Conservation (phyloP, 192 early-diverging fungal species). For the Umbelopsis ramanniana region DNA sequence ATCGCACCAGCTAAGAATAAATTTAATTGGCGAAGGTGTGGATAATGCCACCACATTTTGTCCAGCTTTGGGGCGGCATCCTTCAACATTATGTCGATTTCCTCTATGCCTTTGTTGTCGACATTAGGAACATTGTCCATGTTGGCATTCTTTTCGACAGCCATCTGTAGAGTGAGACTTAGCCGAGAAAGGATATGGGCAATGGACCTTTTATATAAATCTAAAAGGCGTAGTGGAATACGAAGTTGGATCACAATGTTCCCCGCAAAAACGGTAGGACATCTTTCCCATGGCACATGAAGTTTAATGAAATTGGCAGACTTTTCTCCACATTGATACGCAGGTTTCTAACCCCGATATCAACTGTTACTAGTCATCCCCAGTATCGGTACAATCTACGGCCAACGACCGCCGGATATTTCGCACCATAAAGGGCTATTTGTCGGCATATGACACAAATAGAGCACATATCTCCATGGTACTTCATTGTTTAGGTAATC, state of each 20-base stretch:
- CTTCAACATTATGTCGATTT: constrained; percentile 3
- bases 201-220: not conserved
- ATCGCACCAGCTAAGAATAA: not conserved
- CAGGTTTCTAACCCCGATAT: not conserved
- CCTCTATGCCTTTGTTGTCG: not conserved
- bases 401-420: not conserved
- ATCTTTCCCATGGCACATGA: not conserved
- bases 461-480: no score
- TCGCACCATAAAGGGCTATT: not conserved
- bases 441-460: no score
- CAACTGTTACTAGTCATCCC: not conserved
- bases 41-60: constrained; percentile 29
- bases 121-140: not conserved
- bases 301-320: not conserved
- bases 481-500: no score
- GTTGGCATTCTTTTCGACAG: not conserved
- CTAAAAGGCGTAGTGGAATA: not conserved
- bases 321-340: not conserved
- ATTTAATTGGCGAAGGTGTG: constrained; percentile 19
- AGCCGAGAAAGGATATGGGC: not conserved
- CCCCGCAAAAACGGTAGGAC: not conserved
- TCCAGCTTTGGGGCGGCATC: constrained; percentile 27
- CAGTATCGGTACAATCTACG: not conserved
- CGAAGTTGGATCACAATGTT: not conserved
- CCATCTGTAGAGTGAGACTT: not conserved